Evolutionary conservation across 768 basidiomycete genomes (phyloP).

Genomic region (Favolaschia claudopus): DNA sequence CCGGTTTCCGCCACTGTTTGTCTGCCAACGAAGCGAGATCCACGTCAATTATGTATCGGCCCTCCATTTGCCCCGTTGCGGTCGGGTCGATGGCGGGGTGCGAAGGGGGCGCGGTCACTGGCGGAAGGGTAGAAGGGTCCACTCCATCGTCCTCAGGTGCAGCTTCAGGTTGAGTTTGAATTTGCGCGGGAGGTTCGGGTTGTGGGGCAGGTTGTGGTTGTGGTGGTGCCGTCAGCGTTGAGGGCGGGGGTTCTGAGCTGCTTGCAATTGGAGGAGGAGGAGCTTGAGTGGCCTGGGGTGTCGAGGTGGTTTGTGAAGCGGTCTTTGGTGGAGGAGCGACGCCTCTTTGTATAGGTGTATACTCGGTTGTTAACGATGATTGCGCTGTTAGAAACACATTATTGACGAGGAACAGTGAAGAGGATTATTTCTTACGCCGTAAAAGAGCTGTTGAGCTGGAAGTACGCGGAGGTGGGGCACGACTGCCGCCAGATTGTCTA

Average conservation of each 20-base stretch:
- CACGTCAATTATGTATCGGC: constrained; percentile 84
- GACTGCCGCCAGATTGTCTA: constrained; percentile 46
- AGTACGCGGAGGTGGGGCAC: constrained; percentile 40
- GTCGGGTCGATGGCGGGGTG: constrained; percentile 81
- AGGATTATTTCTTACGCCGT: constrained; percentile 36
- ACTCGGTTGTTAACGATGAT: constrained; percentile 80
- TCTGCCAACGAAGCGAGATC: constrained; percentile 78
- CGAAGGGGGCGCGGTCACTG: constrained; percentile 75
- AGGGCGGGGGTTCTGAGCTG: constrained; percentile 17
- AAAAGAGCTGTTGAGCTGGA: constrained; percentile 40
- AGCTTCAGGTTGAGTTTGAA: too few relatives aligned
- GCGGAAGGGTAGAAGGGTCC: constrained; percentile 71
- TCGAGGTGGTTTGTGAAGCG: constrained; percentile 13
- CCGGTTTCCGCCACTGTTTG: constrained; percentile 92
- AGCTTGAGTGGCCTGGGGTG: constrained; percentile 17
- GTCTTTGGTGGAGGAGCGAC: constrained; percentile 32
- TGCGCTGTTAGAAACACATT: constrained; percentile 44
- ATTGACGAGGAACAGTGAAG: neutral
- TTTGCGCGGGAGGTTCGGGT: constrained; percentile 11
- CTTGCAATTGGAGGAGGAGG: neutral
- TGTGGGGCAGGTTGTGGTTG: constrained; percentile 19
- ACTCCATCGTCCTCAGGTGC: constrained; percentile 54
- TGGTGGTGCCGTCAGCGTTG: constrained; percentile 19
- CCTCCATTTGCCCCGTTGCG: constrained; percentile 69
- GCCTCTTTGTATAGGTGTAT: constrained; percentile 73